phyloP scores from a whole-genome alignment of 768 basidiomycete species.

The Tephrocybe rancida region DNA sequence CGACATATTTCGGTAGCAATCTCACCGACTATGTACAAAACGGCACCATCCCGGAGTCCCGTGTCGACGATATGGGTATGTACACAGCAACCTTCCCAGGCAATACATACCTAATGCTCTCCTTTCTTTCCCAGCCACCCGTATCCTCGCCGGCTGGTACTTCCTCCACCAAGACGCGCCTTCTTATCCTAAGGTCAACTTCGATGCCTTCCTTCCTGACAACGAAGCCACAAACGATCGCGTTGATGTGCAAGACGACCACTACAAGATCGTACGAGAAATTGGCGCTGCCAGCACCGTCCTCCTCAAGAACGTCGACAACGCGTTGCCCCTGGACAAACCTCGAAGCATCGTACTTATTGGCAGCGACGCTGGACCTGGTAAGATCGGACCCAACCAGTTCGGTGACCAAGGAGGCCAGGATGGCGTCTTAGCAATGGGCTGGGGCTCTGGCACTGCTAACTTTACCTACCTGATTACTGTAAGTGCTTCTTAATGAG shows the following conservation, averaged over 20 bases:
- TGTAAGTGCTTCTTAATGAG: constrained; percentile 35
- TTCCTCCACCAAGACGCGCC: constrained; percentile 63
- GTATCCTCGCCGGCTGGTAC: constrained; percentile 77
- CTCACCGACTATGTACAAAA: constrained; percentile 71
- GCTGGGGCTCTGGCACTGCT: constrained; percentile 89
- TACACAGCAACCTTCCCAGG: constrained; percentile 17
- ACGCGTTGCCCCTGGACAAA: constrained; percentile 59
- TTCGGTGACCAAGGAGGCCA: constrained; percentile 64
- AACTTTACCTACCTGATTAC: constrained; percentile 81
- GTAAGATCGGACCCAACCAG: constrained; percentile 68
- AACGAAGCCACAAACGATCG: constrained; percentile 58
- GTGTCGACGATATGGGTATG: constrained; percentile 77
- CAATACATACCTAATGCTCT: neutral
- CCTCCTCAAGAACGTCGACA: constrained; percentile 70
- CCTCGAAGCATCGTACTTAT: constrained; percentile 62
- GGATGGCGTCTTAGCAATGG: constrained; percentile 82
- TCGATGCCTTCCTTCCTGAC: constrained; percentile 62
- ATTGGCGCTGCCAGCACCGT: constrained; percentile 77
- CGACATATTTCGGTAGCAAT: constrained; percentile 67
- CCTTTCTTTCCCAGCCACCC: constrained; percentile 48
- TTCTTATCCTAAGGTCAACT: constrained; percentile 67
- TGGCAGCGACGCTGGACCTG: constrained; percentile 69
- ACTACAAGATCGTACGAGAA: constrained; percentile 65
- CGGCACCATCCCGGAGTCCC: constrained; percentile 64
- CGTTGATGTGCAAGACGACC: constrained; percentile 71